These are phyloP conservation scores for Dictyostelium firmibasis DNA, from an alignment of 78 protist species.

Conservation along the genomic window DNA sequence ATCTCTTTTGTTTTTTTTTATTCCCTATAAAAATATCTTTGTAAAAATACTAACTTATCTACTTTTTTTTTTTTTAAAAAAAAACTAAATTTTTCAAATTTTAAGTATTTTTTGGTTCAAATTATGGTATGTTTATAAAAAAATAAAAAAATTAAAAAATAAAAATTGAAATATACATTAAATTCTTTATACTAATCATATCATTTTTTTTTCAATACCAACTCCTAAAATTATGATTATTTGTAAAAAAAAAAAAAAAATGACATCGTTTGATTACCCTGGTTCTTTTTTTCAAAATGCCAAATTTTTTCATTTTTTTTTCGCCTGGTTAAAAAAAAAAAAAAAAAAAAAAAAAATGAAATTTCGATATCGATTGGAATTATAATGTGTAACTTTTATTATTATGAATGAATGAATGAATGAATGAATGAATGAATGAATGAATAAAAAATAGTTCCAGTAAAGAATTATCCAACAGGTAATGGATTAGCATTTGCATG, in stretches of 20 bases:
- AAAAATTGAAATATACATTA: neutral
- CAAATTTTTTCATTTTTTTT: neutral
- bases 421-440: too few species aligned
- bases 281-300: neutral
- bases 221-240: neutral
- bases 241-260: neutral
- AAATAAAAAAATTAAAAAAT: too few species aligned
- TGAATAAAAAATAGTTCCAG: constrained; percentile 29
- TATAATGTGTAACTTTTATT: too few species aligned
- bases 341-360: neutral
- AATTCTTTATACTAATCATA: neutral
- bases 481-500: constrained; percentile 78
- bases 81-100: too few species aligned
- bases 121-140: constrained; percentile 70
- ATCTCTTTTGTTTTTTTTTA: too few species aligned
- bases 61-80: neutral
- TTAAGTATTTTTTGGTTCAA: constrained; percentile 66
- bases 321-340: neutral
- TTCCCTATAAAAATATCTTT: neutral
- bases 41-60: neutral
- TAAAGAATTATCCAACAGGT: constrained; percentile 72
- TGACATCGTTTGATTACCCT: neutral
- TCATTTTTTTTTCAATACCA: neutral
- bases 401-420: too few species aligned
- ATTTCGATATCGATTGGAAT: neutral